Percentiles rank a stretch among this genome's conserved stretches.
Conservation (phyloP, 1,284 basidiomycete genomes). For the Trametes versicolor region DNA sequence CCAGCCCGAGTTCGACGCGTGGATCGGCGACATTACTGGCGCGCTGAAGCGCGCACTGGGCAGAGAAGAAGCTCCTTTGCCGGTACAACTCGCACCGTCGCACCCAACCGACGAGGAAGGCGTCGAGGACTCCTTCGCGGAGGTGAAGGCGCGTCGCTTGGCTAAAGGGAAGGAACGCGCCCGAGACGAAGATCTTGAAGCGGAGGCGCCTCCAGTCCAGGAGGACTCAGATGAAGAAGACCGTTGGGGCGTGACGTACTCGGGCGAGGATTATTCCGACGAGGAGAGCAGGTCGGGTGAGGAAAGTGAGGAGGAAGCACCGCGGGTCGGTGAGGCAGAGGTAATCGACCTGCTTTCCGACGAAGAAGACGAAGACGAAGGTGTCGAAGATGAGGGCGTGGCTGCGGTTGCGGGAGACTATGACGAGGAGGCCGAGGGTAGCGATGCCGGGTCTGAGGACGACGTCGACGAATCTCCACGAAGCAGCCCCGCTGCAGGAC, state of each 20-base stretch:
- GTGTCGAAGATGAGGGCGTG: conserved; percentile 26
- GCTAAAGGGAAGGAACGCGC: conserved; percentile 71
- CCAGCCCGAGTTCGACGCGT: conserved; percentile 70
- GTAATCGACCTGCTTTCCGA: conserved; percentile 41
- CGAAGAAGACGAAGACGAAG: conserved; percentile 25
- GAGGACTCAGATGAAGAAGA: conserved; percentile 37
- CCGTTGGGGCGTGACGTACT: conserved; percentile 31
- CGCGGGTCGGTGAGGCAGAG: conserved; percentile 19
- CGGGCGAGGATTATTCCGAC: conserved; percentile 4
- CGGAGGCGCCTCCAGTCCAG: conserved; percentile 34
- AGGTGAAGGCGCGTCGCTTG: conserved; percentile 55
- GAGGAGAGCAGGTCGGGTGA: conserved; percentile 49
- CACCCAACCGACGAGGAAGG: conserved; percentile 44
- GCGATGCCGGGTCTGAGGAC: conserved; percentile 16
- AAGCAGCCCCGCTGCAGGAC: conserved; percentile 20
- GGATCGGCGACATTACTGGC: conserved; percentile 70
- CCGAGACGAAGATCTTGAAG: conserved; percentile 47
- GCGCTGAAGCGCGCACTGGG: conserved; percentile 64
- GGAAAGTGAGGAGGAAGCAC: conserved; percentile 24
- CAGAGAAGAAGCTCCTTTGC: conserved; percentile 44
- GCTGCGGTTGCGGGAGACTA: conserved; percentile 17
- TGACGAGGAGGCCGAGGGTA: conserved; percentile 31
- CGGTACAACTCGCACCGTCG: conserved; percentile 24
- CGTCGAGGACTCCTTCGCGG: conserved; percentile 64
- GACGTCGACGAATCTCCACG: conserved; percentile 25